Evolutionary conservation across 306 rosid genomes (phyloP).

Genomic region (Rubus idaeus): DNA sequence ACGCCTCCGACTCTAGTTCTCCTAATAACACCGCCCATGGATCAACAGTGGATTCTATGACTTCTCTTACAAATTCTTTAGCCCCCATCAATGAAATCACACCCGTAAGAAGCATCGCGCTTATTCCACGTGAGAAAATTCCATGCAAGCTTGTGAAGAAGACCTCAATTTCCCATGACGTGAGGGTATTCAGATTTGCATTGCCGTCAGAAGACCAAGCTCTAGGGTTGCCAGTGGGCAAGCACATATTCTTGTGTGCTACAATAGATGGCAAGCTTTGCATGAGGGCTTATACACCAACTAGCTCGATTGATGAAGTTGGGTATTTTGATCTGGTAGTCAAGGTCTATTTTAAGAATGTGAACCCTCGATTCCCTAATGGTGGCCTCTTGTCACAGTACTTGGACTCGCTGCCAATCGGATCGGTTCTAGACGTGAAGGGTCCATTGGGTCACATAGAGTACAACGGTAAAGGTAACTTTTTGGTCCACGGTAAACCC

Average conservation of each 20-base stretch:
- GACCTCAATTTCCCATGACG: conserved; percentile 59
- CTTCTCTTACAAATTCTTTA: conserved; percentile 30
- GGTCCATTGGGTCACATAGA: conserved; percentile 91
- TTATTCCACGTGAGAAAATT: conserved; percentile 55
- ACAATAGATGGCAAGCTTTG: conserved; percentile 57
- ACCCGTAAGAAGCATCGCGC: conserved; percentile 36
- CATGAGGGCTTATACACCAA: conserved; percentile 91
- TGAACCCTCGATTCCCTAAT: conserved; percentile 68
- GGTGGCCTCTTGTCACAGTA: conserved; percentile 79
- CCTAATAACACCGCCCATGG: conserved; percentile 64
- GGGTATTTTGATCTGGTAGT: conserved; percentile 74
- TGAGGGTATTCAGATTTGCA: conserved; percentile 57
- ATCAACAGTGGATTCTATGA: background rate
- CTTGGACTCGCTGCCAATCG: conserved; percentile 52
- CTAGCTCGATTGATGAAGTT: conserved; percentile 48
- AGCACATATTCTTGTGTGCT: conserved; percentile 75
- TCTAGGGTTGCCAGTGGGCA: conserved; percentile 72
- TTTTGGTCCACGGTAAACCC: conserved; percentile 50
- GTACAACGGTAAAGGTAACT: conserved; percentile 60
- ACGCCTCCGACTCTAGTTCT: conserved; percentile 42
- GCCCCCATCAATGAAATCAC: conserved; percentile 48
- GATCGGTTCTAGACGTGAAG: conserved; percentile 52
- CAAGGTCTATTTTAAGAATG: conserved; percentile 63
- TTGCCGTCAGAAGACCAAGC: conserved; percentile 59
- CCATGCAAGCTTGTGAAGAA: conserved; percentile 60